phyloP scores from a whole-genome alignment of 139 green algal species.

The Astrephomene gubernaculifera region DNA sequence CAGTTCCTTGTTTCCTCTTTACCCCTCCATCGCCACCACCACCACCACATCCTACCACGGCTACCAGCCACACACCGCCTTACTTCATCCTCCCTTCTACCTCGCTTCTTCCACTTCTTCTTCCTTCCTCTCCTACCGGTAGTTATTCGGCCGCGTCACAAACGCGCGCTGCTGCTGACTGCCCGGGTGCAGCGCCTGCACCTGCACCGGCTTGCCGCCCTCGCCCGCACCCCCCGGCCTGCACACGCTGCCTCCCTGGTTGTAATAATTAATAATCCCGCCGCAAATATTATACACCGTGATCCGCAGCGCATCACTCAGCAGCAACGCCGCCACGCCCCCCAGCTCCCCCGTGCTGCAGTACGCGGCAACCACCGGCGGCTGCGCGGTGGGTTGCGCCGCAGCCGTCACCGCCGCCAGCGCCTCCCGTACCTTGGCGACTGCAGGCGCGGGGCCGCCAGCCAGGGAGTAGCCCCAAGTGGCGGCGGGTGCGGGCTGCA shows the following conservation, averaged over 20 bases:
- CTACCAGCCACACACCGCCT: background rate
- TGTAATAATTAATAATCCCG: slow-evolving; percentile 64
- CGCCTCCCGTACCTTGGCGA: slow-evolving; percentile 32
- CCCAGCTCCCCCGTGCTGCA: slow-evolving; percentile 43
- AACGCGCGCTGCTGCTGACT: slow-evolving; percentile 21
- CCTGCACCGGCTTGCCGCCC: slow-evolving; percentile 41
- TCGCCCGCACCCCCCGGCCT: no score
- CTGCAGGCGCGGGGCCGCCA: slow-evolving; percentile 5
- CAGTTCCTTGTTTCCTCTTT: no score
- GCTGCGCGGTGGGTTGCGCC: slow-evolving; percentile 33
- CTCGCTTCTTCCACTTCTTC: no score
- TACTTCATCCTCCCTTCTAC: no score
- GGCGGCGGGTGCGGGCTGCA: slow-evolving; percentile 35
- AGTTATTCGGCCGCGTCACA: slow-evolving; percentile 52
- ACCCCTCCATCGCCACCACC: no score
- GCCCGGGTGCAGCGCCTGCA: slow-evolving; percentile 59
- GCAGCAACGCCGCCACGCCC: slow-evolving; percentile 32
- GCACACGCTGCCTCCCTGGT: slow-evolving; percentile 51
- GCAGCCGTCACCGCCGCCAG: slow-evolving; percentile 3
- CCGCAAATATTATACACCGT: slow-evolving; percentile 49
- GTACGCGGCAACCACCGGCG: slow-evolving; percentile 43
- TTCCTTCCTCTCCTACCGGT: background rate
- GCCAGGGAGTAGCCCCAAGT: slow-evolving; percentile 31
- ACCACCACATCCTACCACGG: background rate
- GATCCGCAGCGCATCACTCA: slow-evolving; percentile 30